phyloP scores from a whole-genome alignment of 805 yeast species.

The Pichia membranifaciens region DNA sequence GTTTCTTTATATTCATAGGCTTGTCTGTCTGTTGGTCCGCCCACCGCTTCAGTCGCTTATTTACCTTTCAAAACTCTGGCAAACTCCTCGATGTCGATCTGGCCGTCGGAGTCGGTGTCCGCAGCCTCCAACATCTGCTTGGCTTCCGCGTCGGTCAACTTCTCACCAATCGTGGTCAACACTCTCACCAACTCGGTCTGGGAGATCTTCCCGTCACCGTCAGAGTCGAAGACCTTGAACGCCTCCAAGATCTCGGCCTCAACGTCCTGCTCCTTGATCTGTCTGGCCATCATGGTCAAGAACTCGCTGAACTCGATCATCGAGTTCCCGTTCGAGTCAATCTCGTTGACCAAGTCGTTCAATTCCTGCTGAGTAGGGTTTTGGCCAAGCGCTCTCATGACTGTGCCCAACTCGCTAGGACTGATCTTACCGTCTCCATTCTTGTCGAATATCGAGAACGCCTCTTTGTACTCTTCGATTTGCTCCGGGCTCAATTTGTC shows the following conservation, averaged over 20 bases:
- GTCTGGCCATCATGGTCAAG: slow-evolving; percentile 82
- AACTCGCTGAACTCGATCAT: slow-evolving; percentile 78
- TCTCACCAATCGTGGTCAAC: slow-evolving; percentile 95
- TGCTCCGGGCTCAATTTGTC: slow-evolving; percentile 93
- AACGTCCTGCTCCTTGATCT: slow-evolving; percentile 92
- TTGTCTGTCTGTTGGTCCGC: not conserved
- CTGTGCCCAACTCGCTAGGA: slow-evolving; percentile 92
- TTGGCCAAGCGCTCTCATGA: slow-evolving; percentile 98
- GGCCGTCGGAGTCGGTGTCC: slow-evolving; percentile 92
- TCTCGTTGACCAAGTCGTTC: slow-evolving; percentile 95
- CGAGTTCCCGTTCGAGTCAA: slow-evolving; percentile 93
- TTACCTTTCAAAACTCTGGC: slow-evolving; percentile 81
- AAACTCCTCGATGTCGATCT: slow-evolving; percentile 94
- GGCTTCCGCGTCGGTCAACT: slow-evolving; percentile 92
- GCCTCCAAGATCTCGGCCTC: slow-evolving; percentile 98
- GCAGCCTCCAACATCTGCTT: slow-evolving; percentile 97
- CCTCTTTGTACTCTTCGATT: slow-evolving; percentile 95
- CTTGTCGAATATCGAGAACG: slow-evolving; percentile 93
- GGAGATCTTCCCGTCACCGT: slow-evolving; percentile 95
- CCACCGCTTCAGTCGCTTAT: slow-evolving; percentile 15
- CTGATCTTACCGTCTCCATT: slow-evolving; percentile 97
- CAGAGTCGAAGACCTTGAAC: slow-evolving; percentile 92
- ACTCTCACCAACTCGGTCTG: slow-evolving; percentile 97
- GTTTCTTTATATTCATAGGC: not conserved
- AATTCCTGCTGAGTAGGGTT: slow-evolving; percentile 95